phyloP scores from a whole-genome alignment of 2,329 filamentous ascomycete species.

The Beauveria medogensis region DNA sequence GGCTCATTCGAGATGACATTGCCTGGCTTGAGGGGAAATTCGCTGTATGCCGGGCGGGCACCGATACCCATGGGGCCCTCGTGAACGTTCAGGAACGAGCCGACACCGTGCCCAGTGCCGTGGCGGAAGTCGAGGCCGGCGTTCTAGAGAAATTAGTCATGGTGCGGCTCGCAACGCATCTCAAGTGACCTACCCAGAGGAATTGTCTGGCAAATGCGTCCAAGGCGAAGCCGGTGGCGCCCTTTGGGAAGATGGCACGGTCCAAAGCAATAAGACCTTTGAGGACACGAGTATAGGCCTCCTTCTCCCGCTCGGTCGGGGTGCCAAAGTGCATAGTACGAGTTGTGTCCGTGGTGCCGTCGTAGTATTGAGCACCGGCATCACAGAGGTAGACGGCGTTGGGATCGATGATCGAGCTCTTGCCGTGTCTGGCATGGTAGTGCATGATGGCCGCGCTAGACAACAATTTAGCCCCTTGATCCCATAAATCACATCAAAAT shows the following conservation, averaged over 20 bases:
- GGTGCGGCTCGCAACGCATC: neutral
- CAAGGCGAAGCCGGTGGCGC: slow-evolving; percentile 86
- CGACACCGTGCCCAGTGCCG: slow-evolving; percentile 92
- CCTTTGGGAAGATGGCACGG: slow-evolving; percentile 82
- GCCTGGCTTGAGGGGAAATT: slow-evolving; percentile 81
- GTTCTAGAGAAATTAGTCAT: slow-evolving; percentile 22
- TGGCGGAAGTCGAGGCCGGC: slow-evolving; percentile 90
- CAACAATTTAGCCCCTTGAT: slow-evolving; percentile 10
- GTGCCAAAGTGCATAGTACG: slow-evolving; percentile 86
- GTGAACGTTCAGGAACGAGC: slow-evolving; percentile 92
- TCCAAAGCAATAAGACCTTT: slow-evolving; percentile 92
- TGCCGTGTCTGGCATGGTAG: slow-evolving; percentile 80
- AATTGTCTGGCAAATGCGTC: slow-evolving; percentile 84
- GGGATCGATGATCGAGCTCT: slow-evolving; percentile 76
- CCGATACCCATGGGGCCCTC: slow-evolving; percentile 96
- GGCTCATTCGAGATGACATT: slow-evolving; percentile 96
- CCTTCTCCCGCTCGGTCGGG: slow-evolving; percentile 74
- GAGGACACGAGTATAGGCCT: slow-evolving; percentile 86
- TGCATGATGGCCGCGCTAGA: slow-evolving; percentile 87
- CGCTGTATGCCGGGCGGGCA: slow-evolving; percentile 81
- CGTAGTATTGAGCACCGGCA: slow-evolving; percentile 90
- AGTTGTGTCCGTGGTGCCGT: slow-evolving; percentile 94
- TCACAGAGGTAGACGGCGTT: slow-evolving; percentile 88
- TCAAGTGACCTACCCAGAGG: slow-evolving; percentile 60
- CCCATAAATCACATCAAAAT: neutral